These are phyloP conservation scores for Taphrina betulina DNA, from an alignment of 1,139 yeast species.

Conservation along the genomic window DNA sequence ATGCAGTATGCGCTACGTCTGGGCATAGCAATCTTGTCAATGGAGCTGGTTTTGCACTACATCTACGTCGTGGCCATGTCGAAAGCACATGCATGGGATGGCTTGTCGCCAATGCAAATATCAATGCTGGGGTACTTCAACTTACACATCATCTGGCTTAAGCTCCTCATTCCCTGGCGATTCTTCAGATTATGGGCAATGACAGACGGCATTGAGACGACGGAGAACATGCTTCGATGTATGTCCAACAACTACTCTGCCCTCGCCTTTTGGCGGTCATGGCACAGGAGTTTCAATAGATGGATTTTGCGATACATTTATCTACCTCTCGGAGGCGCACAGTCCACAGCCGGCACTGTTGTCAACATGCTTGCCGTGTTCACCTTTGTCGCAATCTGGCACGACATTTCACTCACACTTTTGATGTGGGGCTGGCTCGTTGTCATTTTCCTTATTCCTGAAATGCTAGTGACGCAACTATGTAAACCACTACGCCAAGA, in stretches of 20 bases:
- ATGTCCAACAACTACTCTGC: constrained; percentile 93
- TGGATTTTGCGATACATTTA: constrained; percentile 70
- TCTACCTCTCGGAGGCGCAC: constrained; percentile 18
- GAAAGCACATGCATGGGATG: constrained; percentile 83
- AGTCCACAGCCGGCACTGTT: constrained; percentile 51
- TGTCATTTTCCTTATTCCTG: constrained; percentile 86
- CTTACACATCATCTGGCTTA: constrained; percentile 84
- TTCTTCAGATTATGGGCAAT: constrained; percentile 89
- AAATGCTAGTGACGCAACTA: constrained; percentile 59
- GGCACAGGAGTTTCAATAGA: constrained; percentile 92
- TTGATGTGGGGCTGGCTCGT: constrained; percentile 95
- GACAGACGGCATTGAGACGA: constrained; percentile 88
- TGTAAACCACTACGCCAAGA: constrained; percentile 43
- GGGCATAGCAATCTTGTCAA: constrained; percentile 67
- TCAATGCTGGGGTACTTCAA: constrained; percentile 93
- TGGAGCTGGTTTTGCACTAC: constrained; percentile 86
- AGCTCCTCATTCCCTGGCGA: constrained; percentile 90
- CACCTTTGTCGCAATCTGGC: constrained; percentile 97
- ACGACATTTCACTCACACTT: constrained; percentile 83
- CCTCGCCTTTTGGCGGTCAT: constrained; percentile 93
- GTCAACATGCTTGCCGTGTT: constrained; percentile 82
- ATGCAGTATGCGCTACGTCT: constrained; percentile 66
- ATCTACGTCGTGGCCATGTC: constrained; percentile 94
- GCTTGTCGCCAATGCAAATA: constrained; percentile 85
- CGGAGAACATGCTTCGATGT: constrained; percentile 96